Percentiles rank a stretch among this genome's conserved stretches.
These are phyloP conservation scores for Iberis amara DNA, from an alignment of 441 rosid species.

Conservation along the genomic window DNA sequence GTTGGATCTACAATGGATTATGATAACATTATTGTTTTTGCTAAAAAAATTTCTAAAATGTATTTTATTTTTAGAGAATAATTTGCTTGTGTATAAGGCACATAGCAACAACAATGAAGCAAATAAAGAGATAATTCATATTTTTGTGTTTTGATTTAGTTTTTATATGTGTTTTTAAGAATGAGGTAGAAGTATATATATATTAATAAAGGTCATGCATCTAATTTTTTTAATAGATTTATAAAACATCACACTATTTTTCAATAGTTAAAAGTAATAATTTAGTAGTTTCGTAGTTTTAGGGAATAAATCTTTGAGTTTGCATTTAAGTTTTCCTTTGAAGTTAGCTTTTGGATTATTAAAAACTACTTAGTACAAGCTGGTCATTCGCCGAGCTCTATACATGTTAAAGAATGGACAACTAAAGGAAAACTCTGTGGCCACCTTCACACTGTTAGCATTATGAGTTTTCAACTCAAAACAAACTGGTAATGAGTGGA, in stretches of 20 bases:
- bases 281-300: no score
- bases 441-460: slow-evolving; percentile 50
- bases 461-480: no score
- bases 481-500: no score
- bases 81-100: not conserved
- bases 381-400: slow-evolving; percentile 50
- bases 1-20: not conserved
- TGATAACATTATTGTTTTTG: not conserved
- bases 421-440: slow-evolving; percentile 60
- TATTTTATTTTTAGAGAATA: not conserved
- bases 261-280: no score
- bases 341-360: no score
- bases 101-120: not conserved
- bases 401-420: slow-evolving; percentile 72
- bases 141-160: not conserved
- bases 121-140: not conserved
- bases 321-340: no score
- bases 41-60: not conserved
- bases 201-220: no score
- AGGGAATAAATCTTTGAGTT: no score
- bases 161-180: no score
- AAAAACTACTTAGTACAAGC: slow-evolving; percentile 82
- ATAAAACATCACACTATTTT: no score
- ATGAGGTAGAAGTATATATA: no score
- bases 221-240: no score